Evolutionary conservation across 495 filamentous ascomycete species (phyloP), one percentile per base, ranked within the genome.

Genomic region (Cetradonia linearis): DNA sequence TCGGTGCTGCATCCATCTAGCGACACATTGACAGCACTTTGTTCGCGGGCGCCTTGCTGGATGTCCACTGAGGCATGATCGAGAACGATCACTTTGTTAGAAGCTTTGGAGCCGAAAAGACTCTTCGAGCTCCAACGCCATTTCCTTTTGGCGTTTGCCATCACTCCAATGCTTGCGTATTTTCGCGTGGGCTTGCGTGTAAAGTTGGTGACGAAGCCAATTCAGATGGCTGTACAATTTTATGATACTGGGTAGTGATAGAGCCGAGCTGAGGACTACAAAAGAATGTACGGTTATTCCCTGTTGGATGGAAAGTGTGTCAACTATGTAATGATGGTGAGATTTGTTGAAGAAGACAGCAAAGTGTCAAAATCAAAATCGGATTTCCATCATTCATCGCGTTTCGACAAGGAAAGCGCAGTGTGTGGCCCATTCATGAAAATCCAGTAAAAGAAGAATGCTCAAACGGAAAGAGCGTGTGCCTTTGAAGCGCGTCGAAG

Each of bases 91-190:
- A 65, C 55, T 38, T 67, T 67, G 44, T 60, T 63, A 40, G 38
- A 33, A 40, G 44, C 40, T 57, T 34, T 61, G 34, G 57, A 63
- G 38, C 49, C 66, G 42, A 64, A 58, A 8, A 62, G 53, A 40
- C 58, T 57, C 36, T 47, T 63, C 27, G 66, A 68, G 36, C 64
- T 62, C 65, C 62, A 63, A 50, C 60, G 64, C 54, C 62, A 63
- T 40, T 68, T 66, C 46, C 66, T 57, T 60, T 66, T 68, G 40
- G 42, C 36, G n/a, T 49, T 42, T 18, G 37, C 37, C 23, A 48
- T 48, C 63, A 60, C 62, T 30, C n/a, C 42, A 16, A 28, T 23
- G 25, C n/a, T 25, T 11, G 42, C 20, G 25, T 23, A 5, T 11
- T 46, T 13, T 28, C 4, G 38, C 48, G 16, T 11, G 30, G 27